Evolutionary conservation across 345 rosid species (phyloP), one percentile per base, ranked within the genome.

Genomic region (Nephelium lappaceum): DNA sequence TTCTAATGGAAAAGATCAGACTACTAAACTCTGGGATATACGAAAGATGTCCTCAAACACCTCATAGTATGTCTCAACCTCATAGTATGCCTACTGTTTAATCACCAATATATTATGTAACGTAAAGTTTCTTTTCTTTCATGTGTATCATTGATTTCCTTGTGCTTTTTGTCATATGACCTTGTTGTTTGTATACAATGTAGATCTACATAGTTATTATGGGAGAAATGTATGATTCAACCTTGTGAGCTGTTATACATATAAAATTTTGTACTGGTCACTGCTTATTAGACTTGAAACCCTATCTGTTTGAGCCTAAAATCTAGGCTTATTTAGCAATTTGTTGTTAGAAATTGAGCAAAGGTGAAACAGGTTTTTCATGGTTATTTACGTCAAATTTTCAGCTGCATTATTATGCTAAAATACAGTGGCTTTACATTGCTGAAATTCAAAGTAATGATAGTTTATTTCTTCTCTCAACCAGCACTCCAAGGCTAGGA

Each of bases 1-100:
- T 81, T 89, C 95, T 5, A 89, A 91, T 78, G 95, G 93, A 64
- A 91, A 91, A 84, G 95, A 91, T 80, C 95, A 91, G 85, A 86
- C 87, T 19, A 85, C 80, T 36, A 91, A 91, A 84, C 88, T 91
- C 67, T 91, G 95, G 95, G 95, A 91, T 85, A 89, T 91, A 77
- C 80, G 95, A 75, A 91, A 84, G 86, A 88, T 91, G 93, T 75
- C 92, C 58, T 83, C 89, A 16, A 83, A 80, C 66, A 73, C 81
- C 24, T 39, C 72, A 49, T 23, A 47, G 92, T 88, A 88, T 16
- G 84, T 73, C 75, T n/a, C n/a, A n/a, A 73, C 81, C 24, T 39
- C 72, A 49, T 23, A 47, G 92, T 88, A 88, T 16, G 84, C 71
- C 75, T 49, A 62, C 41, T 36, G 51, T 60, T 60, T 10, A 4